phyloP scores from a whole-genome alignment of 2,329 filamentous ascomycete genomes.

The Thielaviopsis punctulata region DNA sequence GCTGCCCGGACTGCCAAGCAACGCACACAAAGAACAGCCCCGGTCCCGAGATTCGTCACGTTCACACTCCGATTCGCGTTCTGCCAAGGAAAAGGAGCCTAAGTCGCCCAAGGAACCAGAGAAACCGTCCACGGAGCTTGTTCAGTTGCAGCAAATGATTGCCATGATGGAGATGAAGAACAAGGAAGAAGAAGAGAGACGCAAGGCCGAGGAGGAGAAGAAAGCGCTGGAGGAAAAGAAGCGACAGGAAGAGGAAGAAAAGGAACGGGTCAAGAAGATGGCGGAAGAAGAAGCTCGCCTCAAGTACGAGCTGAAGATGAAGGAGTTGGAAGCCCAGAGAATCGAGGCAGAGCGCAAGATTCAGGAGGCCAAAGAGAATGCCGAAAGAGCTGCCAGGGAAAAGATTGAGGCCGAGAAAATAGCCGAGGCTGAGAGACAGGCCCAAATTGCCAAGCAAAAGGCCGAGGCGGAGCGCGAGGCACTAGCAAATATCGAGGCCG shows the following conservation, averaged over 20 bases:
- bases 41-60: conserved; percentile 14
- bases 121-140: conserved; percentile 24
- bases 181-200: conserved; percentile 2
- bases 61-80: conserved; percentile 23
- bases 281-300: background rate
- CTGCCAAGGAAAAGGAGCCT: conserved; percentile 6
- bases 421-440: conserved; percentile 22
- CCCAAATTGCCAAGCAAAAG: conserved; percentile 23
- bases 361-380: conserved; percentile 23
- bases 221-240: conserved; percentile 24
- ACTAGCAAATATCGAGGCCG: conserved; percentile 20
- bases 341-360: conserved; percentile 22
- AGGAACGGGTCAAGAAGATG: conserved; percentile 19
- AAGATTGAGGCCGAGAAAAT: conserved; percentile 27
- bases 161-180: conserved; percentile 20
- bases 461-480: conserved; percentile 27
- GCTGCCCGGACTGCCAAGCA: conserved; percentile 24
- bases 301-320: conserved; percentile 18
- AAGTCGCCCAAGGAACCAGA: conserved; percentile 21
- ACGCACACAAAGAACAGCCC: conserved; percentile 15
- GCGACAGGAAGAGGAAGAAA: conserved; percentile 26
- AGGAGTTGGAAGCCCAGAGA: conserved; percentile 23
- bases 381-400: conserved; percentile 22
- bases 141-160: conserved; percentile 30
- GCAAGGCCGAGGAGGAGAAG: conserved; percentile 17